A percentile compares a stretch with the other conserved stretches of the same genome.
Conservation (phyloP, 1,284 basidiomycete genomes). For the Melampsora larici-populina region DNA sequence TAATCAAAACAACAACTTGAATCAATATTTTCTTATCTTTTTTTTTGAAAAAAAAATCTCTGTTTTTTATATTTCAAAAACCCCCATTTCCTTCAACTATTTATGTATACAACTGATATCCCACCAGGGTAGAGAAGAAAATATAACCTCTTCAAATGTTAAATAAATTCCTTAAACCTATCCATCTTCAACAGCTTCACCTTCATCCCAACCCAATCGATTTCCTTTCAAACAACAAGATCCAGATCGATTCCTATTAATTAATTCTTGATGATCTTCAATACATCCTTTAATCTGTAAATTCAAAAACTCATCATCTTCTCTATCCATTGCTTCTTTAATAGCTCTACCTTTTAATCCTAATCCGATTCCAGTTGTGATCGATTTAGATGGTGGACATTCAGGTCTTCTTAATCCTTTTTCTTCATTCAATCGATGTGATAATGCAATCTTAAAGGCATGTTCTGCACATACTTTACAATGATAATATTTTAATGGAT, state of each 20-base stretch:
- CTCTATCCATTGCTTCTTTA: constrained; percentile 41
- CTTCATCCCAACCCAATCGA: constrained; percentile 36
- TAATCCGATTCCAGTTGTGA: not conserved
- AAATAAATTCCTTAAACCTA: too few relatives aligned
- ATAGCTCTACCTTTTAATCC: constrained; percentile 31
- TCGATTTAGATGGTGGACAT: not conserved
- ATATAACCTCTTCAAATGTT: too few relatives aligned
- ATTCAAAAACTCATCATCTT: constrained; percentile 38
- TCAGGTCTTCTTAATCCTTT: not conserved
- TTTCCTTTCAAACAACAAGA: not conserved
- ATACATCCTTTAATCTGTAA: not conserved
- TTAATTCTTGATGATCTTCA: not conserved
- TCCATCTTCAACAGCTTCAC: constrained; percentile 35
- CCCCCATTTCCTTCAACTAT: too few relatives aligned
- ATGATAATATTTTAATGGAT: constrained; percentile 31
- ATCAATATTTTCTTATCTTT: too few relatives aligned
- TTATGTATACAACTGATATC: too few relatives aligned
- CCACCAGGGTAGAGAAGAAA: too few relatives aligned
- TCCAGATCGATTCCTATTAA: not conserved
- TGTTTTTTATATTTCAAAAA: too few relatives aligned
- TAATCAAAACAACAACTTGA: too few relatives aligned
- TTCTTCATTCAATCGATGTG: constrained; percentile 37
- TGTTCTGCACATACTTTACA: constrained; percentile 43
- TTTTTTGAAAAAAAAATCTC: not conserved
- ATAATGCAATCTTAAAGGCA: constrained; percentile 41